phyloP scores from a whole-genome alignment of 371 early-diverging fungal species.

The Caulochytrium protostelioides region DNA sequence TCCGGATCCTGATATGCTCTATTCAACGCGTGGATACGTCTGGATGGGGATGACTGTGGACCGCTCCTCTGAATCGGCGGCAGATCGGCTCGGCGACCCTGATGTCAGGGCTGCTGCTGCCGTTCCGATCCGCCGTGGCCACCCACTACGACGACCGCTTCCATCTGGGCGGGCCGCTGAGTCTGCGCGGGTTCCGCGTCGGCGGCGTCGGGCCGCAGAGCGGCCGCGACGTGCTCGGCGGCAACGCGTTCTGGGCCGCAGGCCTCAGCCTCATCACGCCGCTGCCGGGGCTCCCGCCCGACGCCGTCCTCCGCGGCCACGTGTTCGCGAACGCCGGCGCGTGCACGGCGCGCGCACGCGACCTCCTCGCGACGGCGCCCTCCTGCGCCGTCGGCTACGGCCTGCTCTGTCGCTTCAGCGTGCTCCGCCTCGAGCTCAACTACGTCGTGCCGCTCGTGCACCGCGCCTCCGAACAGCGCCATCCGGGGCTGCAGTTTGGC shows the following conservation, averaged over 20 bases:
- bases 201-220: conserved; percentile 76
- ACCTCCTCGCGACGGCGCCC: conserved; percentile 21
- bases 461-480: conserved; percentile 43
- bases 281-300: conserved; percentile 37
- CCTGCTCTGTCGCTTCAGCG: conserved; percentile 61
- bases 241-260: conserved; percentile 51
- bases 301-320: conserved; percentile 50
- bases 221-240: conserved; percentile 62
- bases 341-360: conserved; percentile 3
- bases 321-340: conserved; percentile 73
- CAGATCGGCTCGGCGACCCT: too few relatives aligned
- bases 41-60: conserved; percentile 37
- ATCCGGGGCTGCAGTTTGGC: conserved; percentile 64
- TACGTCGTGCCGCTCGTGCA: conserved; percentile 63
- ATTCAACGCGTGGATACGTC: too few relatives aligned
- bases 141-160: conserved; percentile 45
- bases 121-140: background rate
- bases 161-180: conserved; percentile 61
- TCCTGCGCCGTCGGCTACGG: conserved; percentile 52
- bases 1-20: too few relatives aligned
- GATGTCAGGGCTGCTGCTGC: background rate
- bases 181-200: conserved; percentile 67
- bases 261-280: conserved; percentile 63
- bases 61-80: too few relatives aligned
- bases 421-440: conserved; percentile 70